Percentiles rank a stretch among this genome's conserved stretches.
Evolutionary conservation across 2,329 filamentous ascomycete species (phyloP).

Genomic region (Penicillium palitans): DNA sequence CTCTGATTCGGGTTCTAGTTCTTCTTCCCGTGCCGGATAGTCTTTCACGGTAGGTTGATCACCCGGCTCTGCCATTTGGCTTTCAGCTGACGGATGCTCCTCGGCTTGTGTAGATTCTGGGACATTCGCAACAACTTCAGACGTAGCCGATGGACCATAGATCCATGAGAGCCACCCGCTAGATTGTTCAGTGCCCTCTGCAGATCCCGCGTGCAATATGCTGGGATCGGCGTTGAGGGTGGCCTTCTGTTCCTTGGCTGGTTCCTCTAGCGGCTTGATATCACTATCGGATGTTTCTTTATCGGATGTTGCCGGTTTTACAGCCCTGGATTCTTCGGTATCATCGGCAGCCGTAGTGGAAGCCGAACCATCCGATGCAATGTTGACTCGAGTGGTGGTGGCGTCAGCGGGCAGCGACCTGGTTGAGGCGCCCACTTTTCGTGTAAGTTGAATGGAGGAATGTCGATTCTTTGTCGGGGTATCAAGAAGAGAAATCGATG

Average conservation of each 20-base stretch:
- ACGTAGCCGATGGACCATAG: slow-evolving; percentile 27
- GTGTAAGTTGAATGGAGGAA: slow-evolving; percentile 46
- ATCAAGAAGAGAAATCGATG: slow-evolving; percentile 33
- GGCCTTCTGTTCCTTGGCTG: slow-evolving; percentile 21
- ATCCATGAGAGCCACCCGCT: slow-evolving; percentile 44
- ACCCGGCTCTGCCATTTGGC: slow-evolving; percentile 16
- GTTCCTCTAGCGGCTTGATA: slow-evolving; percentile 17
- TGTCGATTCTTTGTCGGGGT: slow-evolving; percentile 30
- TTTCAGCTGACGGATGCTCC: slow-evolving; percentile 10
- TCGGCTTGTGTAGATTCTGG: slow-evolving; percentile 18
- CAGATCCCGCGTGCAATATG: slow-evolving; percentile 14
- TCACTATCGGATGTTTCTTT: slow-evolving; percentile 24
- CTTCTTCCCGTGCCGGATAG: slow-evolving; percentile 13
- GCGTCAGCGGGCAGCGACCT: slow-evolving; percentile 48
- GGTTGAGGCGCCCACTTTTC: slow-evolving; percentile 41
- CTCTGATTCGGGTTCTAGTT: slow-evolving; percentile 12
- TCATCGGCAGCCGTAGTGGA: slow-evolving; percentile 31
- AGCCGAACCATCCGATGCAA: slow-evolving; percentile 44
- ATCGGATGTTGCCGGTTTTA: slow-evolving; percentile 14
- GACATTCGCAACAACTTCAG: slow-evolving; percentile 10
- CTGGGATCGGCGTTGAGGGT: slow-evolving; percentile 15
- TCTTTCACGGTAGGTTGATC: slow-evolving; percentile 8
- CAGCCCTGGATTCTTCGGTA: slow-evolving; percentile 15
- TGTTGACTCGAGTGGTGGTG: slow-evolving; percentile 48
- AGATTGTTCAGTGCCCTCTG: slow-evolving; percentile 22